phyloP scores from a whole-genome alignment of 108 stramenopile genomes.

The Cyclostephanos tholiformis region DNA sequence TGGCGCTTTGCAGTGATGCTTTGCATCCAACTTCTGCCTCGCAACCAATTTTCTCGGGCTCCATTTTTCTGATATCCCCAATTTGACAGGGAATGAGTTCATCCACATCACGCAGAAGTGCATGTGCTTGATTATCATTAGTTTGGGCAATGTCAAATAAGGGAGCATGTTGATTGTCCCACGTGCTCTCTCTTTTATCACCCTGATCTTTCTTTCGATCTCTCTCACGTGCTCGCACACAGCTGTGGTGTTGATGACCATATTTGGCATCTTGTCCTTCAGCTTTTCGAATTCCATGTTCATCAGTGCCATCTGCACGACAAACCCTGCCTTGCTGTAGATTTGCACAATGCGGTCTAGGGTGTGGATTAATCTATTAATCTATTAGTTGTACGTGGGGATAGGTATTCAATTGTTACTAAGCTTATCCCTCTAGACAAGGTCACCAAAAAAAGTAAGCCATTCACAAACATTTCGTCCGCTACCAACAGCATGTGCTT shows the following conservation, averaged over 20 bases:
- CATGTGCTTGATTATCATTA: too few relatives aligned
- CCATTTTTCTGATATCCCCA: constrained; percentile 23
- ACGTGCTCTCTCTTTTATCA: constrained; percentile 39
- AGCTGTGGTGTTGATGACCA: constrained; percentile 21
- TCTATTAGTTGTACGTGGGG: constrained; percentile 5
- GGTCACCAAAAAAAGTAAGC: constrained; percentile 15
- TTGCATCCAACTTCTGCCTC: not conserved
- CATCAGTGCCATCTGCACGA: too few relatives aligned
- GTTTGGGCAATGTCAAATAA: constrained; percentile 20
- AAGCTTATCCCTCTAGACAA: constrained; percentile 8
- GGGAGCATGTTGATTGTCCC: constrained; percentile 23
- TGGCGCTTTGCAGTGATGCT: constrained; percentile 6
- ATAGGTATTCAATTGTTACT: constrained; percentile 13
- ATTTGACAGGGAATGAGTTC: constrained; percentile 18
- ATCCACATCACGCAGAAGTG: constrained; percentile 19
- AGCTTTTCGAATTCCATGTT: too few relatives aligned
- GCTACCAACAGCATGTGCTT: not conserved
- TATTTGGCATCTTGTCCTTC: too few relatives aligned
- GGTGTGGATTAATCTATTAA: not conserved
- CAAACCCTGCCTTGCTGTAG: too few relatives aligned
- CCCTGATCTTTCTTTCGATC: constrained; percentile 7
- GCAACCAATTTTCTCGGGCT: constrained; percentile 29
- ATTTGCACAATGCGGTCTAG: too few relatives aligned
- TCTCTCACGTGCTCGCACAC: constrained; percentile 30
- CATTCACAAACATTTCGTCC: constrained; percentile 26